Base-by-base conservation (phyloP, 2,329 filamentous ascomycete genomes). In the Boeremia exigua region DNA sequence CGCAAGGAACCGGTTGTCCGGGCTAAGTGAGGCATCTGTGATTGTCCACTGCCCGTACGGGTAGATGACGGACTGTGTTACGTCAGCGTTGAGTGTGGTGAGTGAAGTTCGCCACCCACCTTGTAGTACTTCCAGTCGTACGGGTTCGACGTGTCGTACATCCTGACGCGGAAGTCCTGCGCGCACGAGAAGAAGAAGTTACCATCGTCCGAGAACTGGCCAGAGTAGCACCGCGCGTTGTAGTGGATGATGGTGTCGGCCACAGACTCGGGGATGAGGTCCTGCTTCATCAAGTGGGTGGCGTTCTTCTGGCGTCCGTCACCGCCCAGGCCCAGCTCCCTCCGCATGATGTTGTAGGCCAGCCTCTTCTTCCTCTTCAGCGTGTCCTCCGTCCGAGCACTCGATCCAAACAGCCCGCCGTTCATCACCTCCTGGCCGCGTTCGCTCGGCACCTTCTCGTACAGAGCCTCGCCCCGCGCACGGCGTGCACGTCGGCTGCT, bases 41-140 rank as follows among this genome's bases (percentile, higher is more conserved):
- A 99, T 88, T 1, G 94, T 98, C 95, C 95, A 99, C 67, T 91
- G 88, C 2, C 93, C 95, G 62, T 88, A 90, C 0, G 92, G 92
- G 74, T 95, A 96, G 27, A 82, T 79, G 5, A 92, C 91, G 0
- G 90, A 94, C 77, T 94, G 93, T 78, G 39, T 15, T 12, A 27
- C 9, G 17, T 54, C 17, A 54, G 43, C 17, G 14, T 69, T 38
- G 66, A 48, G 28, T 40, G 15, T 10, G 25, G 14, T n/a, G 37
- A 8, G 7, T 39, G 12, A 53, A 30, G 4, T 44, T 46, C 19
- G 25, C 37, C 25, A 40, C 61, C 75, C 89, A 91, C 77, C 78
- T 97, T 98, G 81, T 97, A 97, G 75, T 96, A 93, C 72, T 89
- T 89, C 95, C 95, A 99, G 62, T 92, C 85, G 75, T 95, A 96